Percentiles rank a stretch among this genome's conserved stretches.
Conservation (phyloP, 2,329 filamentous ascomycete species). For the Fusarium sp. region DNA sequence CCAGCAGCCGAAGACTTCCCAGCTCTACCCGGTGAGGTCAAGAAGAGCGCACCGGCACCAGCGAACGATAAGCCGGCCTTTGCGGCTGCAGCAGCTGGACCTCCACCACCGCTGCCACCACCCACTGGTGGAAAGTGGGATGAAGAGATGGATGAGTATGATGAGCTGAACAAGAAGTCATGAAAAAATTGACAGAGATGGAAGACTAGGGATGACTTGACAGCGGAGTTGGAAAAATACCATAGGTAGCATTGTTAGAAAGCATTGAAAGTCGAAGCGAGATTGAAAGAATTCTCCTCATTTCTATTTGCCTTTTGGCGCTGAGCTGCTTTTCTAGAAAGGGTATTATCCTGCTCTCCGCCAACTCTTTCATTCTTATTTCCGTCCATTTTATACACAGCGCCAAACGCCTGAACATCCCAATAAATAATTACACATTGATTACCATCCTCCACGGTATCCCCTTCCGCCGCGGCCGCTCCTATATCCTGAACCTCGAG, state of each 20-base stretch:
- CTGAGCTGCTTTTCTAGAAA: constrained; percentile 30
- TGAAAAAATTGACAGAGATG: constrained; percentile 9
- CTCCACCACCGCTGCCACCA: constrained; percentile 43
- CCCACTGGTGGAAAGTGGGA: constrained; percentile 60
- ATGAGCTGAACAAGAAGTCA: constrained; percentile 48
- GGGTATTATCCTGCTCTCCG: constrained; percentile 37
- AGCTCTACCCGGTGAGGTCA: constrained; percentile 46
- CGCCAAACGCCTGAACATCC: constrained; percentile 37
- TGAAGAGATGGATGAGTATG: constrained; percentile 66
- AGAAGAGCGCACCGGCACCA: constrained; percentile 31
- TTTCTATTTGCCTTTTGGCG: constrained; percentile 5
- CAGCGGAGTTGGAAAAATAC: constrained; percentile 28
- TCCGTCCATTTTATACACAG: constrained; percentile 25
- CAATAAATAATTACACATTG: neutral
- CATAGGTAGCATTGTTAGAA: constrained; percentile 38
- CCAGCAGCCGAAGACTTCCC: constrained; percentile 51
- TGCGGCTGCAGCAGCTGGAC: constrained; percentile 43
- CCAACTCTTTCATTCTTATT: constrained; percentile 13
- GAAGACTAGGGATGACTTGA: neutral
- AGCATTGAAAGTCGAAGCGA: constrained; percentile 33
- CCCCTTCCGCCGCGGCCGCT: constrained; percentile 62
- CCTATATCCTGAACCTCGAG: constrained; percentile 64
- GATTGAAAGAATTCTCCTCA: constrained; percentile 28
- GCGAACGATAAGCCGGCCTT: constrained; percentile 40
- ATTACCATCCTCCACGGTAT: constrained; percentile 60